phyloP scores from a whole-genome alignment of 2,329 filamentous ascomycete species.

The Geosmithia putterillii region DNA sequence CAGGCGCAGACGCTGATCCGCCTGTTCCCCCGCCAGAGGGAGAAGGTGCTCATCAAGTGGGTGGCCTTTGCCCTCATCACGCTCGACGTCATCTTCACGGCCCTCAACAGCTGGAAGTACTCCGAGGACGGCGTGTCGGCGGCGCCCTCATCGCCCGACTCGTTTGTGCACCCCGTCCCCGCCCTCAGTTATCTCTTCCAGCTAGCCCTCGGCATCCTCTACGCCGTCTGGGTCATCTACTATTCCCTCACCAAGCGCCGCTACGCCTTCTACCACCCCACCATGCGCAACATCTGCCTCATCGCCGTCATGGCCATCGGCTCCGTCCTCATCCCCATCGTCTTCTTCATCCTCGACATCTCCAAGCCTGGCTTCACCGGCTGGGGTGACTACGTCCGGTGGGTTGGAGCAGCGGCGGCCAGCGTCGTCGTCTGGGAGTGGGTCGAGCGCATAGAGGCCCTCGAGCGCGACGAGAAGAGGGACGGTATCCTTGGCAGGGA shows the following conservation, averaged over 20 bases:
- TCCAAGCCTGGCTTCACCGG: slow-evolving; percentile 73
- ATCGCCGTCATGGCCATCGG: slow-evolving; percentile 68
- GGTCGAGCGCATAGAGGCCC: slow-evolving; percentile 87
- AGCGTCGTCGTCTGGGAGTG: slow-evolving; percentile 98
- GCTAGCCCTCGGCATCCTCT: slow-evolving; percentile 72
- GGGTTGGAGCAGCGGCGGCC: slow-evolving; percentile 89
- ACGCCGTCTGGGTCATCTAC: slow-evolving; percentile 89
- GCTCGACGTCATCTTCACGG: slow-evolving; percentile 81
- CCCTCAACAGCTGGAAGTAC: slow-evolving; percentile 72
- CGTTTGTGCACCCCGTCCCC: slow-evolving; percentile 81
- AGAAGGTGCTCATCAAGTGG: slow-evolving; percentile 99
- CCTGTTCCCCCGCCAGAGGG: slow-evolving; percentile 87
- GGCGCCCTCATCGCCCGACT: slow-evolving; percentile 46
- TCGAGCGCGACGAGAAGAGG: slow-evolving; percentile 88
- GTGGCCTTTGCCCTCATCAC: slow-evolving; percentile 89
- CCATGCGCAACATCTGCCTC: slow-evolving; percentile 81
- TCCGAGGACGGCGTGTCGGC: slow-evolving; percentile 35
- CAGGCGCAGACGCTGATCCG: slow-evolving; percentile 95
- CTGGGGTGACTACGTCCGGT: slow-evolving; percentile 91
- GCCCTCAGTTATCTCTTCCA: slow-evolving; percentile 87
- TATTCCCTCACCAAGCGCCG: slow-evolving; percentile 85
- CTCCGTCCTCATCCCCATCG: slow-evolving; percentile 76
- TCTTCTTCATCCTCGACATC: slow-evolving; percentile 89
- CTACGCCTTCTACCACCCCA: slow-evolving; percentile 79
- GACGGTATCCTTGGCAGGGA: slow-evolving; percentile 85